phyloP scores from a whole-genome alignment of 2,329 filamentous ascomycete genomes.

The Periconia digitata region DNA sequence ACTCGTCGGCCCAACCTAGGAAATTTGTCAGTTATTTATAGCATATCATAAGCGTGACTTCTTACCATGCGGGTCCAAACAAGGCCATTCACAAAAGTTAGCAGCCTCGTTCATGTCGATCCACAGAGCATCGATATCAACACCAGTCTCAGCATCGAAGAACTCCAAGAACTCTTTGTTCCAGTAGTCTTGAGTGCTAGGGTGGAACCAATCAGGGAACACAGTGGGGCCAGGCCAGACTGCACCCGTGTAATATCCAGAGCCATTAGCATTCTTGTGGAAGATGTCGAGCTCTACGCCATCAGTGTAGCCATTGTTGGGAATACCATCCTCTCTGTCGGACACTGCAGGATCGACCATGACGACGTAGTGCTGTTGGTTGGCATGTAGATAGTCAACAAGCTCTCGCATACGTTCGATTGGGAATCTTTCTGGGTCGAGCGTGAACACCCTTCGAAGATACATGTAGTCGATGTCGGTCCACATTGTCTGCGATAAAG shows the following conservation, averaged over 20 bases:
- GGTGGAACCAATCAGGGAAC: conserved; percentile 76
- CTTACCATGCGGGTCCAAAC: conserved; percentile 42
- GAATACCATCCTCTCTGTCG: conserved; percentile 41
- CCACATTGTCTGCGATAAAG: conserved; percentile 68
- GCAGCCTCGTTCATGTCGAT: conserved; percentile 44
- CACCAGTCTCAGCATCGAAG: conserved; percentile 63
- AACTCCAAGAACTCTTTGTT: conserved; percentile 67
- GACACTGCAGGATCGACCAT: conserved; percentile 75
- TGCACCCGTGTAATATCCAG: conserved; percentile 60
- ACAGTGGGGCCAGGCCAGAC: conserved; percentile 76
- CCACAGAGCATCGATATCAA: conserved; percentile 76
- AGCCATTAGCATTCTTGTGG: conserved; percentile 57
- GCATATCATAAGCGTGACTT: neutral
- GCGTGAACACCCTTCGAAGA: conserved; percentile 61
- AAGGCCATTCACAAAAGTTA: conserved; percentile 49
- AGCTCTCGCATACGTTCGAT: conserved; percentile 63
- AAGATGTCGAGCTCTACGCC: conserved; percentile 60
- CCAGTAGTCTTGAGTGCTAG: conserved; percentile 67
- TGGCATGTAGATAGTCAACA: conserved; percentile 65
- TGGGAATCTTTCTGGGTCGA: conserved; percentile 66
- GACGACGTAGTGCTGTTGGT: conserved; percentile 70
- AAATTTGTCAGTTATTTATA: neutral
- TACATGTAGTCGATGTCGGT: conserved; percentile 73
- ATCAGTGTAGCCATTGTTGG: conserved; percentile 56
- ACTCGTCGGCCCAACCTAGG: conserved; percentile 39